Evolutionary conservation across 2,329 filamentous ascomycete genomes (phyloP).

Genomic region (Dothistroma septosporum): DNA sequence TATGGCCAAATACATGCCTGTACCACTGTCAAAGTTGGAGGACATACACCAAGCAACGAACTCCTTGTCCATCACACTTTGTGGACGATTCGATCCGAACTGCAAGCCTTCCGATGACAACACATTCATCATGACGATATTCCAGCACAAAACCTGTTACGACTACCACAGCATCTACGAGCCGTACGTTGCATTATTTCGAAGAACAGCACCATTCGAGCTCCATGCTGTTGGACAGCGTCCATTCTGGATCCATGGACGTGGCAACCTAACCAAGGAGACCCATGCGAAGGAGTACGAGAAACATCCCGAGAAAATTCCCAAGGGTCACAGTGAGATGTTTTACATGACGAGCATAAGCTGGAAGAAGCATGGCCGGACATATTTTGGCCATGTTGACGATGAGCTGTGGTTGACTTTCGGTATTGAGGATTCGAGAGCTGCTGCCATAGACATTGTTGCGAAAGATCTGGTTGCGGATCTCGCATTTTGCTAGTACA

Average conservation of each 20-base stretch:
- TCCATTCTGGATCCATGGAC: conserved; percentile 54
- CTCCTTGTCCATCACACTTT: conserved; percentile 53
- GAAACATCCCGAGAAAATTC: background rate
- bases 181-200: conserved; percentile 52
- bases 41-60: conserved; percentile 58
- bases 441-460: conserved; percentile 6
- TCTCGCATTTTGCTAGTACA: too few species aligned
- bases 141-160: conserved; percentile 52
- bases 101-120: conserved; percentile 46
- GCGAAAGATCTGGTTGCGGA: conserved; percentile 1
- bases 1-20: conserved; percentile 38
- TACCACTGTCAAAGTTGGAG: conserved; percentile 33
- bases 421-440: conserved; percentile 9
- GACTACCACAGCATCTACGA: conserved; percentile 49
- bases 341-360: conserved; percentile 8
- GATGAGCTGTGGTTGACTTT: conserved; percentile 7
- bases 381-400: conserved; percentile 9
- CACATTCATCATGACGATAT: conserved; percentile 52
- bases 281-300: background rate
- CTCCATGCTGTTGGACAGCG: conserved; percentile 48
- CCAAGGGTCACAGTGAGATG: conserved; percentile 10
- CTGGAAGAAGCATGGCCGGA: conserved; percentile 2
- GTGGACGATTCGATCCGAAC: conserved; percentile 42
- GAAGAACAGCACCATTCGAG: conserved; percentile 45
- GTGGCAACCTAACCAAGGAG: conserved; percentile 23